Evolutionary conservation across 2,329 filamentous ascomycete genomes (phyloP), one percentile per base, ranked within the genome.

Genomic region (Hymenoscyphus albidus): DNA sequence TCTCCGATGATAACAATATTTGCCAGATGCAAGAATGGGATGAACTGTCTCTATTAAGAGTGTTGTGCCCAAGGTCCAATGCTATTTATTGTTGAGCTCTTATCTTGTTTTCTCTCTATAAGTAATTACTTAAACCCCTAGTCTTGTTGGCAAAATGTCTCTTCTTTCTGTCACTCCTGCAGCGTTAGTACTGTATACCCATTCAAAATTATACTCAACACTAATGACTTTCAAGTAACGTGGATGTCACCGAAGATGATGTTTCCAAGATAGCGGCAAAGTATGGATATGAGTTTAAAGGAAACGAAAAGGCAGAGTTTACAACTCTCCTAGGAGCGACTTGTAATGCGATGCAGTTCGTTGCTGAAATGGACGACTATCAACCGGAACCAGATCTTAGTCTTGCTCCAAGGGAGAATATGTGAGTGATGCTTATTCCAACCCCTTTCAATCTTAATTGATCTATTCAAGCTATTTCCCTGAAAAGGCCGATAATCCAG

Each of bases 291-390:
- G 38, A 68, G 55, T 63, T 70, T 35, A 68, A 67, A 56, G 68
- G 42, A 54, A 67, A 66, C 57, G 68, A 67, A 42, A 69, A 67
- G 44, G 64, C 62, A 9, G 68, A 71, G 35, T 70, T 55, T 60
- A 66, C 65, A 12, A 69, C 65, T 12, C 57, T 71, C 5, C 62
- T 70, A n/a, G 69, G 65, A 14, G 66, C 66, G 55, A 69, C 65
- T 31, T 70, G 63, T 58, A 70, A 68, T 60, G 64, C 69, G 13
- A 67, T 68, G 62, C 65, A 70, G 44, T 67, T 68, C 58, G 67
- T 71, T 27, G 51, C 58, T 27, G 64, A 70, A 54, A 70, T 70
- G 67, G 67, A 70, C 35, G 67, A 69, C 48, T 71, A 71, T 61
- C 68, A 71, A 40, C 69, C 68, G 14, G 63, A 64, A 32, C 67